These are phyloP conservation scores for Boletellus emodensis DNA, from an alignment of 768 basidiomycete species.

Conservation along the genomic window DNA sequence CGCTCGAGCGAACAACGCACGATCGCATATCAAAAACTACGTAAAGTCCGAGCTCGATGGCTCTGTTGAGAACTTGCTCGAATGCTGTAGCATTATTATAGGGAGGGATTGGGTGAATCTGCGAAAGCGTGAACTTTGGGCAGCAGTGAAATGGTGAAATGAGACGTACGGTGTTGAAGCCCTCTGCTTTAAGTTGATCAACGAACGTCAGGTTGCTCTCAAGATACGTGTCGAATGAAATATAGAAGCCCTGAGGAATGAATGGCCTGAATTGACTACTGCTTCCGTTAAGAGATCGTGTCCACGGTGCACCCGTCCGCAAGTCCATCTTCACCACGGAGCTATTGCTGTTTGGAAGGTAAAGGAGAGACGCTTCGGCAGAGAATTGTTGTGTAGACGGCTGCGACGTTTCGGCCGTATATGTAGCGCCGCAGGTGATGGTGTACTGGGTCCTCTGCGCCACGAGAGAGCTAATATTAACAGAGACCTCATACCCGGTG, in stretches of 20 bases:
- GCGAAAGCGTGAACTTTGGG: slow-evolving; percentile 26
- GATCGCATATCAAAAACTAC: slow-evolving; percentile 79
- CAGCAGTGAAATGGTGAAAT: not conserved
- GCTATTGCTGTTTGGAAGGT: slow-evolving; percentile 35
- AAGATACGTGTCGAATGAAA: slow-evolving; percentile 53
- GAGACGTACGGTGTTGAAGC: slow-evolving; percentile 29
- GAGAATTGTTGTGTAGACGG: slow-evolving; percentile 28
- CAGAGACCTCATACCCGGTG: slow-evolving; percentile 32
- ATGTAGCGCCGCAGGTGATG: slow-evolving; percentile 35
- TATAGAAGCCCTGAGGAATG: slow-evolving; percentile 74
- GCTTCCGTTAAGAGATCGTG: slow-evolving; percentile 28
- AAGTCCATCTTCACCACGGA: slow-evolving; percentile 48
- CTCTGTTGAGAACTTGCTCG: slow-evolving; percentile 16
- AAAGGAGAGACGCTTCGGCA: slow-evolving; percentile 34
- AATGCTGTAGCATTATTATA: slow-evolving; percentile 51
- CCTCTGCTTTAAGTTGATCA: slow-evolving; percentile 55
- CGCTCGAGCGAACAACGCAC: slow-evolving; percentile 24
- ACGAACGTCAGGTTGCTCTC: slow-evolving; percentile 49
- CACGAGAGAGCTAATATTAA: slow-evolving; percentile 29
- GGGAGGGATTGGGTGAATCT: slow-evolving; percentile 70
- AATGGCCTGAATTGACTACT: slow-evolving; percentile 34
- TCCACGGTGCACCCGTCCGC: slow-evolving; percentile 42
- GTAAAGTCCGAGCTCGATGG: slow-evolving; percentile 38
- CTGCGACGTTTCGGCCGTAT: slow-evolving; percentile 7
- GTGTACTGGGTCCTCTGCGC: slow-evolving; percentile 30